Evolutionary conservation across 2,329 filamentous ascomycete genomes (phyloP).

Genomic region (Stemphylium beticola): DNA sequence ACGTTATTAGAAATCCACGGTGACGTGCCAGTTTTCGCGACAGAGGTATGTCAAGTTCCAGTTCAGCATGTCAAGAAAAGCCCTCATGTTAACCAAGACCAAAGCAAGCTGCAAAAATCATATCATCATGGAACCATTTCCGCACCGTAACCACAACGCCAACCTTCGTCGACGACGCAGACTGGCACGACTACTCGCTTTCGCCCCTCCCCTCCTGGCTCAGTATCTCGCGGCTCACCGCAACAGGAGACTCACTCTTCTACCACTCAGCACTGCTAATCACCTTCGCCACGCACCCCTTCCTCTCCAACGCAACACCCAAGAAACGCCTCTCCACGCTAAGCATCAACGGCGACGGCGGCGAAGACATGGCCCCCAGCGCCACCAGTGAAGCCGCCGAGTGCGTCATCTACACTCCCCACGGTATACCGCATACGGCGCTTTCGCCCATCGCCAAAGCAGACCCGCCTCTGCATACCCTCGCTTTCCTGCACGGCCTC

Average conservation of each 20-base stretch:
- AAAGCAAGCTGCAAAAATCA: constrained; percentile 62
- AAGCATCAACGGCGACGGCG: constrained; percentile 40
- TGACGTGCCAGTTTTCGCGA: constrained; percentile 65
- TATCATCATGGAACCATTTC: constrained; percentile 67
- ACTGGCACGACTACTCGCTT: constrained; percentile 56
- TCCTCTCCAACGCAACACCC: constrained; percentile 32
- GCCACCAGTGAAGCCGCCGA: constrained; percentile 50
- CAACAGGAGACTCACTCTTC: constrained; percentile 61
- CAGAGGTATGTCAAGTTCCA: constrained; percentile 44
- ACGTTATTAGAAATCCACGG: constrained; percentile 63
- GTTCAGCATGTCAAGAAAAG: not conserved
- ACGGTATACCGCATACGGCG: constrained; percentile 61
- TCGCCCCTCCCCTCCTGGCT: constrained; percentile 64
- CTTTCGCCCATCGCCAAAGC: constrained; percentile 54
- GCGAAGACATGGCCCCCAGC: constrained; percentile 20
- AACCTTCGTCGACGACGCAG: constrained; percentile 50
- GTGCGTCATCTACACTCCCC: constrained; percentile 68
- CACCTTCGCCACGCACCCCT: constrained; percentile 54
- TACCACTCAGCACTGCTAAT: constrained; percentile 66
- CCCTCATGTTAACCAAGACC: not conserved
- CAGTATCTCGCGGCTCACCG: constrained; percentile 64
- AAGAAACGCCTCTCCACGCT: constrained; percentile 39
- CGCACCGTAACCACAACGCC: constrained; percentile 59
- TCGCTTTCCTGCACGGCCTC: constrained; percentile 69
- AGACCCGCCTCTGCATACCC: constrained; percentile 56